Conservation (phyloP, 2,329 filamentous ascomycete genomes). For the Mollisiaceae sp. region DNA sequence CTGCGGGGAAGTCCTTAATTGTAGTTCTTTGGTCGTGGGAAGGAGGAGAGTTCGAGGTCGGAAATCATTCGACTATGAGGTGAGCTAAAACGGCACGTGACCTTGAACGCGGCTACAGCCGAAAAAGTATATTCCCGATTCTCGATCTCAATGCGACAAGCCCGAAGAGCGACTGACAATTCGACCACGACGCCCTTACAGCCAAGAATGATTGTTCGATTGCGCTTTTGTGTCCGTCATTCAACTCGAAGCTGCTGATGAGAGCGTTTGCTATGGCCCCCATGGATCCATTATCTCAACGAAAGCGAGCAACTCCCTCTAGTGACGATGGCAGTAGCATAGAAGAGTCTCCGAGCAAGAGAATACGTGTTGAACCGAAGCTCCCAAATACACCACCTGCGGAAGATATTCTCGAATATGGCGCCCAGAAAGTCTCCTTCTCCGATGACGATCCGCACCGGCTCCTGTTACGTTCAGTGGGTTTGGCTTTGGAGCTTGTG, state of each 20-base stretch:
- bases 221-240: not conserved
- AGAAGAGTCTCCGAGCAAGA: conserved; percentile 37
- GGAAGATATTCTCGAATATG: conserved; percentile 22
- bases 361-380: conserved; percentile 29
- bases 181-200: not conserved
- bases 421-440: conserved; percentile 21
- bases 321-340: conserved; percentile 36
- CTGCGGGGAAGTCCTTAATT: conserved; percentile 37
- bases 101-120: not conserved
- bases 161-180: not conserved
- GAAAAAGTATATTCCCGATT: not conserved
- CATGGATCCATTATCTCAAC: conserved; percentile 35
- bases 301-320: conserved; percentile 37
- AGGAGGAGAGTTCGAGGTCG: conserved; percentile 26
- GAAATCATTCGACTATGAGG: conserved; percentile 28
- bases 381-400: conserved; percentile 37
- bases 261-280: not conserved
- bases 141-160: not conserved
- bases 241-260: not conserved
- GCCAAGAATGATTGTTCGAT: conserved; percentile 5
- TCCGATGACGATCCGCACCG: conserved; percentile 40
- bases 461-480: conserved; percentile 59
- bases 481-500: conserved; percentile 59
- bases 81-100: not conserved
- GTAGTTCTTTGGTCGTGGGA: conserved; percentile 36